Evolutionary conservation across 1,284 basidiomycete genomes (phyloP), one percentile per base, ranked within the genome.

Genomic region (Nidula niveotomentosa): DNA sequence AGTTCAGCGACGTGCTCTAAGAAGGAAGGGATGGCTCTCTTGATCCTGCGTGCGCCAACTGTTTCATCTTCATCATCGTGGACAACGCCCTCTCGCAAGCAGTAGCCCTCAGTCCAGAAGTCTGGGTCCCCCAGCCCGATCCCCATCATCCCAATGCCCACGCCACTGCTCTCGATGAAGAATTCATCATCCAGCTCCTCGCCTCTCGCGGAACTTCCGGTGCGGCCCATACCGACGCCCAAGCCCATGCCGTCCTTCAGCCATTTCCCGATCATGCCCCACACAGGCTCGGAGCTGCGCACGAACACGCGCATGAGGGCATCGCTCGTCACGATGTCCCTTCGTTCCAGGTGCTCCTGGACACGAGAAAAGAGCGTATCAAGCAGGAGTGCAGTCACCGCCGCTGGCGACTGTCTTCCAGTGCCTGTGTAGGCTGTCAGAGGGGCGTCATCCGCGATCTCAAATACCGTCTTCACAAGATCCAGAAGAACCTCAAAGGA

Each of bases 101-200:
- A 73, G 67, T 88, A 93, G 0, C 88, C 90, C 36, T 88, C 84
- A 37, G 80, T 75, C 92, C 93, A 94, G 64, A 93, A 93, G 58
- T 93, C 90, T 6, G 82, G 88, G 69, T 83, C 86, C 62, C 85
- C 69, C 58, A 83, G 61, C 2, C 76, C 76, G 48, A 77, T 63
- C 1, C 72, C 75, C 62, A 74, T 69, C 62, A 74, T 70, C 30
- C 77, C 77, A 52, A 76, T 68, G n/a, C 73, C 81, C 58, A 85
- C 76, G 57, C 79, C 85, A 65, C 79, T 91, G 63, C 78, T 84
- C 62, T 90, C 84, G 52, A 94, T 83, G 69, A 93, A 94, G 71
- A 93, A 93, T 65, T 95, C 93, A 6, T 86, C 84, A 13, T 91
- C 82, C 1, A 86, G 69, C 18, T 76, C 69, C 59, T 63, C 60